phyloP scores from a whole-genome alignment of 2,329 filamentous ascomycete genomes.

The Ceratocystis diversiconidia region DNA sequence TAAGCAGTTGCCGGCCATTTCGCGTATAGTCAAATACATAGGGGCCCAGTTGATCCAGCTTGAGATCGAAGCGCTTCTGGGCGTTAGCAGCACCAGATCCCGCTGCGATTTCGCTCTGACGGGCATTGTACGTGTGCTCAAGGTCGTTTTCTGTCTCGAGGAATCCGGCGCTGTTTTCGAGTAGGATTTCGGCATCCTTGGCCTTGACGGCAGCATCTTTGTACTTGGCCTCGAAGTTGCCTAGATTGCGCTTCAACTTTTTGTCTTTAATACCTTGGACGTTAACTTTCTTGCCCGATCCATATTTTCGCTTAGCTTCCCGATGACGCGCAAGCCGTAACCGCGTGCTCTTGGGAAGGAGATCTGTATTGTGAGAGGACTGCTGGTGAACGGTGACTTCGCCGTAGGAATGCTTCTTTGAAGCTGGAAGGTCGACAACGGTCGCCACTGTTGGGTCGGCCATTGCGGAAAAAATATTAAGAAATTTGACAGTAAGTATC shows the following conservation, averaged over 20 bases:
- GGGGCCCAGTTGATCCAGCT: constrained; percentile 67
- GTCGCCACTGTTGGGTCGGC: constrained; percentile 1
- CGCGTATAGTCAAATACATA: constrained; percentile 81
- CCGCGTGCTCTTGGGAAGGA: constrained; percentile 37
- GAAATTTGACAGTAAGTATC: too few relatives aligned
- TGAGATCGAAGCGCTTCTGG: constrained; percentile 85
- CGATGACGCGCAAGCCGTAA: constrained; percentile 38
- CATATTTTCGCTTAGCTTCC: constrained; percentile 63
- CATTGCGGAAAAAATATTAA: too few relatives aligned
- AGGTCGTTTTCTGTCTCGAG: constrained; percentile 78
- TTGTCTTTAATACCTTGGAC: constrained; percentile 68
- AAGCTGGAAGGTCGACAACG: constrained; percentile 8
- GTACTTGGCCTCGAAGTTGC: constrained; percentile 66
- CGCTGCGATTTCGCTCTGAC: constrained; percentile 68
- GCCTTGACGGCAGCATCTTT: constrained; percentile 67
- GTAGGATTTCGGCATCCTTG: constrained; percentile 87
- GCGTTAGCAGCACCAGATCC: constrained; percentile 70
- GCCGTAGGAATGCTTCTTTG: constrained; percentile 13
- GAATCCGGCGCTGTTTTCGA: constrained; percentile 75
- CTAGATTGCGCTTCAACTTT: constrained; percentile 72
- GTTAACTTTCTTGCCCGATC: constrained; percentile 63
- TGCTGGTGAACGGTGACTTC: background rate
- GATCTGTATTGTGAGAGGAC: constrained; percentile 24
- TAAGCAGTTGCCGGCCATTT: constrained; percentile 71
- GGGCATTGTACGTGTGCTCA: constrained; percentile 82